A percentile compares a stretch with the other conserved stretches of the same genome.
These are phyloP conservation scores for Trichopus zeylanicus DNA, from an alignment of 116 monocot species.

Conservation along the genomic window DNA sequence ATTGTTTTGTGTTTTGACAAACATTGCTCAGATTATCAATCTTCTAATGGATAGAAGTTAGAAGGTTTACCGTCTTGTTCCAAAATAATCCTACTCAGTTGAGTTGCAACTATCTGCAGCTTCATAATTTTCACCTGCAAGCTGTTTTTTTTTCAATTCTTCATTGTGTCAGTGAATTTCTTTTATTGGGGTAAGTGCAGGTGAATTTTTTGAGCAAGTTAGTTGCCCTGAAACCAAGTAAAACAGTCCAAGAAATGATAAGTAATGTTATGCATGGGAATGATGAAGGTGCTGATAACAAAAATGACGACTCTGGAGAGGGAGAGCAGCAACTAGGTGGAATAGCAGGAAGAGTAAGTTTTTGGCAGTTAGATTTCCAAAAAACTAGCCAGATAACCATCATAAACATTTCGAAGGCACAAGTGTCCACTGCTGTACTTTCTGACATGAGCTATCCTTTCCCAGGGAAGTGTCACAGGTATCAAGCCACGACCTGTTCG, in stretches of 20 bases:
- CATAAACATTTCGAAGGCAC: neutral
- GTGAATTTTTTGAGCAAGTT: conserved; percentile 94
- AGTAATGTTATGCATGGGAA: conserved; percentile 81
- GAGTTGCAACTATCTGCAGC: no score
- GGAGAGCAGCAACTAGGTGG: conserved; percentile 24
- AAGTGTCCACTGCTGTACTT: neutral
- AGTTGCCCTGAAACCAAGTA: conserved; percentile 71
- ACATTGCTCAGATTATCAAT: no score
- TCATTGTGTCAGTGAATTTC: neutral
- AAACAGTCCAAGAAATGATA: conserved; percentile 64
- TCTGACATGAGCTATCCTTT: neutral
- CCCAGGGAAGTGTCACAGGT: conserved; percentile 76
- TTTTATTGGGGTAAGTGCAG: conserved; percentile 18
- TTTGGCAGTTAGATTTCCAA: neutral
- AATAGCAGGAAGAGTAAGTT: conserved; percentile 71
- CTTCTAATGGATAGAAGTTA: no score
- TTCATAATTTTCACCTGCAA: neutral
- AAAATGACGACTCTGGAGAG: conserved; percentile 16
- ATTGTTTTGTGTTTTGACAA: no score
- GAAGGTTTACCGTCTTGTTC: no score
- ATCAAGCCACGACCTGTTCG: conserved; percentile 76
- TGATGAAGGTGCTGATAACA: conserved; percentile 73
- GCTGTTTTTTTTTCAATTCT: neutral
- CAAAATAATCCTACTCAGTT: no score
- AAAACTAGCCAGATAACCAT: neutral